Evolutionary conservation across 805 yeast genomes (phyloP).

Genomic region (Pichia ethanolica): DNA sequence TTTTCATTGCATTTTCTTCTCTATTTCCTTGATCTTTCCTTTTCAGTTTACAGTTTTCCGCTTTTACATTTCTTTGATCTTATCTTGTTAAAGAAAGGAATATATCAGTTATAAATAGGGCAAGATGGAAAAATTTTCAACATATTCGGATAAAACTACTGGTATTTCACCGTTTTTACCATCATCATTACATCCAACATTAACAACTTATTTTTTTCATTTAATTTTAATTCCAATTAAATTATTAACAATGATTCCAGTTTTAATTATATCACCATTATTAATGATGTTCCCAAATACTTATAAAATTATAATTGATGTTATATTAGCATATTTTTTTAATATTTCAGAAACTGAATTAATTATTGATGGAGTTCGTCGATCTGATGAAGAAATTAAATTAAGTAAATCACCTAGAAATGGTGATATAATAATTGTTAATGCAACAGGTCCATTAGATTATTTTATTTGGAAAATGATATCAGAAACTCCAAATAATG

Average conservation of each 20-base stretch:
- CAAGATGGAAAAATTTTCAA: slow-evolving; percentile 72
- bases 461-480: slow-evolving; percentile 29
- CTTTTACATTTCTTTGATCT: not conserved
- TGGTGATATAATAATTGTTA: slow-evolving; percentile 48
- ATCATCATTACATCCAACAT: slow-evolving; percentile 19
- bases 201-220: slow-evolving; percentile 4
- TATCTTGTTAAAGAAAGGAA: not conserved
- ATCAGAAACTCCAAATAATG: slow-evolving; percentile 7
- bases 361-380: slow-evolving; percentile 43
- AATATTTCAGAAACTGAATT: slow-evolving; percentile 23
- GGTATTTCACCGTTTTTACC: slow-evolving; percentile 92
- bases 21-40: too few species aligned
- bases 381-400: slow-evolving; percentile 31
- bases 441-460: slow-evolving; percentile 56
- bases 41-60: not conserved
- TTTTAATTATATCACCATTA: slow-evolving; percentile 17
- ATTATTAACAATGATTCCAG: slow-evolving; percentile 16
- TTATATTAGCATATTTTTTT: slow-evolving; percentile 29
- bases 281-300: slow-evolving; percentile 11
- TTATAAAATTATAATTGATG: slow-evolving; percentile 11
- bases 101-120: not conserved
- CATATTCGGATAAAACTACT: slow-evolving; percentile 84
- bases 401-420: slow-evolving; percentile 28
- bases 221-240: slow-evolving; percentile 8
- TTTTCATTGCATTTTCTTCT: too few species aligned